Evolutionary conservation across 495 filamentous ascomycete species (phyloP).

Genomic region (Penicillium fimorum): DNA sequence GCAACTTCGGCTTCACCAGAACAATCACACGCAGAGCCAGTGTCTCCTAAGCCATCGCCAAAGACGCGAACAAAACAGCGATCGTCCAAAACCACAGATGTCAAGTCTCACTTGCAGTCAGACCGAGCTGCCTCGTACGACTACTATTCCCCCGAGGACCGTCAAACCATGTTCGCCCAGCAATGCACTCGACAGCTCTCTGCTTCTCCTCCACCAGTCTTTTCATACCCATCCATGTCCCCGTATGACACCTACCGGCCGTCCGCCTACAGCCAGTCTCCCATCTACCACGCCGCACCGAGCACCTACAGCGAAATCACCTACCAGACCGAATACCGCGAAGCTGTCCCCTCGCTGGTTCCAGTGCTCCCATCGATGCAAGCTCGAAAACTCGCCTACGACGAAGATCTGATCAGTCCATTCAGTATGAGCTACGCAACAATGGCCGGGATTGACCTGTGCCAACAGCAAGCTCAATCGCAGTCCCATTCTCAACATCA

Average conservation of each 20-base stretch:
- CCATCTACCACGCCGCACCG: constrained; percentile 65
- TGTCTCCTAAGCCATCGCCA: constrained; percentile 44
- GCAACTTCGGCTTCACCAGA: constrained; percentile 75
- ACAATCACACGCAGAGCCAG: constrained; percentile 56
- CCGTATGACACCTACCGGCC: constrained; percentile 66
- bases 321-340: constrained; percentile 60
- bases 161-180: constrained; percentile 57
- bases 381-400: constrained; percentile 38
- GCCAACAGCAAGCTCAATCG: constrained; percentile 36
- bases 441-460: constrained; percentile 73
- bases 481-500: constrained; percentile 16
- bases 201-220: constrained; percentile 69
- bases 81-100: constrained; percentile 44
- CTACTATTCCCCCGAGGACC: constrained; percentile 47
- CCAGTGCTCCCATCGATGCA: constrained; percentile 59
- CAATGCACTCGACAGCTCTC: constrained; percentile 70
- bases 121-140: constrained; percentile 35
- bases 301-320: constrained; percentile 55
- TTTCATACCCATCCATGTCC: constrained; percentile 69
- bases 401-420: constrained; percentile 68
- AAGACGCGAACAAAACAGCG: constrained; percentile 48
- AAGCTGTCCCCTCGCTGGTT: constrained; percentile 59
- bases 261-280: constrained; percentile 58
- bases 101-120: constrained; percentile 34
- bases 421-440: constrained; percentile 75